phyloP scores from a whole-genome alignment of 1,284 basidiomycete species.

The Cutaneotrichosporon dermatis region DNA sequence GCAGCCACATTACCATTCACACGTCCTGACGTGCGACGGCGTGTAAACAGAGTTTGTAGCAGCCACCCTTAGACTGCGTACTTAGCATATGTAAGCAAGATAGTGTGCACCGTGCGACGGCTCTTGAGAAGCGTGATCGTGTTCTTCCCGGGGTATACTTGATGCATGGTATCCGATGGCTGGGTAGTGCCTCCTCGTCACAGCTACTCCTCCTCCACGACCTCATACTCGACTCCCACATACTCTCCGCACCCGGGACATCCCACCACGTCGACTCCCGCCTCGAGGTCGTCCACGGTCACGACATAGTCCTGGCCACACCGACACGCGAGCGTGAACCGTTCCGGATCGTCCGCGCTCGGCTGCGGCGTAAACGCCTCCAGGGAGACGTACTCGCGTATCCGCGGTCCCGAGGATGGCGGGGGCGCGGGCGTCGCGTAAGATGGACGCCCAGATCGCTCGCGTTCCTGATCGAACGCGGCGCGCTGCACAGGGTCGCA shows the following conservation, averaged over 20 bases:
- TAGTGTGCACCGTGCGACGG: too few relatives aligned
- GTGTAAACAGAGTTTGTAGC: too few relatives aligned
- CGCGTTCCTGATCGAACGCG: slow-evolving; percentile 13
- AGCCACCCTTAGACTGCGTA: too few relatives aligned
- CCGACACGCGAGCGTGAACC: slow-evolving; percentile 48
- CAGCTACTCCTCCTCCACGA: slow-evolving; percentile 31
- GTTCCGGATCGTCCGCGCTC: slow-evolving; percentile 24
- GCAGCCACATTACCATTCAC: too few relatives aligned
- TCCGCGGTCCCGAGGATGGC: slow-evolving; percentile 5
- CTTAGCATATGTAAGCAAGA: too few relatives aligned
- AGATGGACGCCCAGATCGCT: background rate
- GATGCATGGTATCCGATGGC: too few relatives aligned
- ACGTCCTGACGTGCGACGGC: too few relatives aligned
- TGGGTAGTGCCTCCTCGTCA: too few relatives aligned
- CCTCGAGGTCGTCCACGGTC: slow-evolving; percentile 45
- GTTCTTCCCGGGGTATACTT: too few relatives aligned
- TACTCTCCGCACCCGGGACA: slow-evolving; percentile 52
- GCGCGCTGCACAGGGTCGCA: slow-evolving; percentile 24
- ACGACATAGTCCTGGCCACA: slow-evolving; percentile 47
- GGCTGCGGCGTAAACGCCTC: slow-evolving; percentile 35
- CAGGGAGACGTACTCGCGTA: slow-evolving; percentile 36
- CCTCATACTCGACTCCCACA: slow-evolving; percentile 50
- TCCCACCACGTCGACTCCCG: slow-evolving; percentile 48
- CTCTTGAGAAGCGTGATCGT: too few relatives aligned
- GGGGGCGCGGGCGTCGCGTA: background rate